Evolutionary conservation across 2,329 filamentous ascomycete genomes (phyloP).

Genomic region (Coleophoma eucalyptorum): DNA sequence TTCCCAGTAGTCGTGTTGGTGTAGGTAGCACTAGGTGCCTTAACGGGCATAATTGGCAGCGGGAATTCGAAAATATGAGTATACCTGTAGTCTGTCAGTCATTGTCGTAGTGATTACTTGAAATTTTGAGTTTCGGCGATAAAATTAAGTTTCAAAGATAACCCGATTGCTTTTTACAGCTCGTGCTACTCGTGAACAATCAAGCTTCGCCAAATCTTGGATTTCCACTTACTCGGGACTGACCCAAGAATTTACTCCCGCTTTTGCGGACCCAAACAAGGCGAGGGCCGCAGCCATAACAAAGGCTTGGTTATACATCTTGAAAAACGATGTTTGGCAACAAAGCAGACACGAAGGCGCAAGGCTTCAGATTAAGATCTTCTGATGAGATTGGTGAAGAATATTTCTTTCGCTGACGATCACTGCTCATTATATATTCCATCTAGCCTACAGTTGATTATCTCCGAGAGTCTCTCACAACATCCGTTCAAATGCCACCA

Average conservation of each 20-base stretch:
- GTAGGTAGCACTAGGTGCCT: constrained; percentile 7
- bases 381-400: no score
- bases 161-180: background rate
- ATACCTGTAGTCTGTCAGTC: constrained; percentile 7
- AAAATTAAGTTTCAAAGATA: background rate
- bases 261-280: background rate
- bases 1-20: constrained; percentile 12
- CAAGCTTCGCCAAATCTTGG: no score
- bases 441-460: no score
- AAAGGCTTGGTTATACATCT: background rate
- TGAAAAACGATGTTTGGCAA: background rate
- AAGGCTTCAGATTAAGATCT: no score
- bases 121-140: no score
- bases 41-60: constrained; percentile 13
- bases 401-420: no score
- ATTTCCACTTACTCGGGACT: background rate
- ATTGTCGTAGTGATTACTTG: background rate
- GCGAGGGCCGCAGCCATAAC: background rate
- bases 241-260: background rate
- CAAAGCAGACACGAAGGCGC: no score
- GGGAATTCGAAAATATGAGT: constrained; percentile 16
- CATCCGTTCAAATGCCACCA: no score
- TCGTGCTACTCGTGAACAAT: no score
- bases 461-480: no score
- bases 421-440: no score